Conservation (phyloP, 2,329 filamentous ascomycete genomes). For the Cytospora chrysosperma region DNA sequence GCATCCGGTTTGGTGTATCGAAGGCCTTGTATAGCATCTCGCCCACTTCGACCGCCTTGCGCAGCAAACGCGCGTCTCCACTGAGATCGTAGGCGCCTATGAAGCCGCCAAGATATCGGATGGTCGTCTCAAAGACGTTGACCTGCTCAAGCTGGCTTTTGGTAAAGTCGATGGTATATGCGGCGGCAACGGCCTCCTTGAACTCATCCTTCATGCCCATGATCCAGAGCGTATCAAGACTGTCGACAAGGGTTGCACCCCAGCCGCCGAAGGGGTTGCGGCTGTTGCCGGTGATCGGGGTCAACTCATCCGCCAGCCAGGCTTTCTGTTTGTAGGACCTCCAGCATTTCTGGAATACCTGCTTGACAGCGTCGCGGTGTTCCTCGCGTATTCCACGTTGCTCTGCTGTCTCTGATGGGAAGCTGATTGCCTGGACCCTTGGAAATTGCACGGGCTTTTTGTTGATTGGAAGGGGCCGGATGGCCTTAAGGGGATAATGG, state of each 20-base stretch:
- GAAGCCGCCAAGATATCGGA: conserved; percentile 24
- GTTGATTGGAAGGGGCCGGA: conserved; percentile 16
- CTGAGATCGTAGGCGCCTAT: conserved; percentile 28
- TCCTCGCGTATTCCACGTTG: neutral
- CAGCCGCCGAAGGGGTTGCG: conserved; percentile 22
- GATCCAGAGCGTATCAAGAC: conserved; percentile 23
- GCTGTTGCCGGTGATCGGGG: conserved; percentile 3
- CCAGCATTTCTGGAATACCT: conserved; percentile 18
- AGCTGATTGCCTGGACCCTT: conserved; percentile 14
- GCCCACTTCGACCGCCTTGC: conserved; percentile 41
- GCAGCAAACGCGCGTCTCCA: conserved; percentile 35
- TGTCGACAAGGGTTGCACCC: conserved; percentile 24
- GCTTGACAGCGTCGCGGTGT: conserved; percentile 20
- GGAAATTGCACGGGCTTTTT: neutral
- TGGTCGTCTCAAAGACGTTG: conserved; percentile 38
- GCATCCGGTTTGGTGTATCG: conserved; percentile 35
- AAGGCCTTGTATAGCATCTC: conserved; percentile 38
- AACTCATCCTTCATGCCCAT: conserved; percentile 23
- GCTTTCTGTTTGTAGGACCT: conserved; percentile 16
- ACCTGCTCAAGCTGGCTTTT: conserved; percentile 10
- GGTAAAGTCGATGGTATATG: conserved; percentile 18
- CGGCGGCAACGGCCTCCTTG: conserved; percentile 12
- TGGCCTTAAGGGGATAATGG: conserved; percentile 5
- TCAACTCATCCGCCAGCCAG: conserved; percentile 19
- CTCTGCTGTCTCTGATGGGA: conserved; percentile 7